These are phyloP conservation scores for Saccharomyces jurei DNA, from an alignment of 805 yeast genomes.

Conservation along the genomic window DNA sequence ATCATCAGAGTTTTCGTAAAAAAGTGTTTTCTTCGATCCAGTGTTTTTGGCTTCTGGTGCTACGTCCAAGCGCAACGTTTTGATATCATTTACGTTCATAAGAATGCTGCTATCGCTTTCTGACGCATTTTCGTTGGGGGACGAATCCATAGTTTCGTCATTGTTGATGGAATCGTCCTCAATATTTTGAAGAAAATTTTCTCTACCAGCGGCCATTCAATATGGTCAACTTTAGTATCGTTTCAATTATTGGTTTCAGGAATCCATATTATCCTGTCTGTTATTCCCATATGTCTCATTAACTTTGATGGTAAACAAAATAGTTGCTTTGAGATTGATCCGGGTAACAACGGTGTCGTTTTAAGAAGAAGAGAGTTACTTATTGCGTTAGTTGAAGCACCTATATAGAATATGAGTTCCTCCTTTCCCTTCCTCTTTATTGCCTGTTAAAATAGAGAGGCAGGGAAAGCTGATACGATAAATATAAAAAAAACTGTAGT, in stretches of 20 bases:
- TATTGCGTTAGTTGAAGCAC: too few relatives aligned
- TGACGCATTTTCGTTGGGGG: neutral
- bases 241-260: neutral
- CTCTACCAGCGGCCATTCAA: neutral
- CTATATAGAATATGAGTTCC: too few relatives aligned
- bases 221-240: neutral
- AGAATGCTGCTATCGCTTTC: conserved; percentile 10
- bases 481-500: neutral
- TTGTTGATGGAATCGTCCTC: conserved; percentile 6
- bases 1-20: conserved; percentile 9
- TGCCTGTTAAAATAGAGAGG: neutral
- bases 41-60: conserved; percentile 1
- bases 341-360: neutral
- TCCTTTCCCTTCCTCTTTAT: neutral
- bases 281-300: neutral
- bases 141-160: conserved; percentile 1
- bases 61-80: conserved; percentile 10
- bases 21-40: conserved; percentile 5
- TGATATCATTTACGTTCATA: conserved; percentile 8
- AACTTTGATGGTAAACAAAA: neutral
- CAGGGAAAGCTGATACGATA: neutral
- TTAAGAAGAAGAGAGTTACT: too few relatives aligned
- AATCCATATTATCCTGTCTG: neutral
- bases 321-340: neutral
- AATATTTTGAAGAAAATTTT: neutral